Conservation (phyloP, 2,329 filamentous ascomycete genomes). For the Diaporthe vexans region DNA sequence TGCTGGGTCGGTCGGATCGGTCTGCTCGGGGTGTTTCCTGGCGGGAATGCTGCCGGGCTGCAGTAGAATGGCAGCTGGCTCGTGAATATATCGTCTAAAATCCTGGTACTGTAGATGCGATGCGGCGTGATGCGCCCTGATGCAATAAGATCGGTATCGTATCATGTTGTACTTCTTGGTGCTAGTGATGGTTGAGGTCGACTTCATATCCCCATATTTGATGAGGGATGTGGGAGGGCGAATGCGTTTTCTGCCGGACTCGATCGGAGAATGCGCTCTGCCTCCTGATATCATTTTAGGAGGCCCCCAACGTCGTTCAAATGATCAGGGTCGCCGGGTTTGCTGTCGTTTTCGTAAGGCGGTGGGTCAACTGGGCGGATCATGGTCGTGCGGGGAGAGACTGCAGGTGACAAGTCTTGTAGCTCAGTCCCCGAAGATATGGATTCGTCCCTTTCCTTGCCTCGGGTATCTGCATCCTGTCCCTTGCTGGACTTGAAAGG, state of each 20-base stretch:
- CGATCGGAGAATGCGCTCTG: not conserved
- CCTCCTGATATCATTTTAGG: constrained; percentile 16
- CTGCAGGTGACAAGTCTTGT: constrained; percentile 45
- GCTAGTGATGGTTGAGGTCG: not conserved
- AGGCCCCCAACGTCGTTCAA: constrained; percentile 47
- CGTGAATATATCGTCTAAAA: not conserved
- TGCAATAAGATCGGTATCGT: not conserved
- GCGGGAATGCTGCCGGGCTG: not conserved
- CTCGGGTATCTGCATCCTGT: not conserved
- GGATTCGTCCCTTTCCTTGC: constrained; percentile 20
- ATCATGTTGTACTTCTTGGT: not conserved
- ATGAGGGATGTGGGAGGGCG: not conserved
- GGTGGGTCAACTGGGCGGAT: constrained; percentile 31
- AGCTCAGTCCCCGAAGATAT: constrained; percentile 56
- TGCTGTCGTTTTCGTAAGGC: constrained; percentile 35
- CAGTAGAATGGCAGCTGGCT: not conserved
- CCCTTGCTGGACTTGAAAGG: constrained; percentile 50
- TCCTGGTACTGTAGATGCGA: not conserved
- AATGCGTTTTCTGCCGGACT: not conserved
- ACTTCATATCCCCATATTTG: not conserved
- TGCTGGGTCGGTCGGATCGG: not conserved
- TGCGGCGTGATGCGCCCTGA: not conserved
- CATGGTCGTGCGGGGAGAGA: constrained; percentile 33
- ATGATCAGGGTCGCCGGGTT: constrained; percentile 23
- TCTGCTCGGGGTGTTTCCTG: not conserved